Conservation (phyloP, 139 green algal species). For the Micractinium conductrix region DNA sequence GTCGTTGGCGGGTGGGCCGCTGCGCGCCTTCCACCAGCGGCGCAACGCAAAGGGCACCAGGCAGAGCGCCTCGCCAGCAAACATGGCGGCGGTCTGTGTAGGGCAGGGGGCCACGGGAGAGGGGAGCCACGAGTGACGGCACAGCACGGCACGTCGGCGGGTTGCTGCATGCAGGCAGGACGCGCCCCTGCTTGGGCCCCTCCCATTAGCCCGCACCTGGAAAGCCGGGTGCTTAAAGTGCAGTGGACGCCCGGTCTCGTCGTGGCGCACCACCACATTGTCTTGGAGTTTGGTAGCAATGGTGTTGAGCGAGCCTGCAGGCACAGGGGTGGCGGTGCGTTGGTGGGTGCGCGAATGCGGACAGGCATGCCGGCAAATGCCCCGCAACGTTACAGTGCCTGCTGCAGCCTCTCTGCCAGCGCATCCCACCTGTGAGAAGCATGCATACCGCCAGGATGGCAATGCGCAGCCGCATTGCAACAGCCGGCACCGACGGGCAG, state of each 20-base stretch:
- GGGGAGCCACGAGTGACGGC: no score
- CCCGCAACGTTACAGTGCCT: not conserved
- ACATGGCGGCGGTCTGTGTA: constrained; percentile 85
- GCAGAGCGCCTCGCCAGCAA: constrained; percentile 81
- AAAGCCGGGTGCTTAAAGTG: constrained; percentile 81
- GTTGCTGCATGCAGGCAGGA: no score
- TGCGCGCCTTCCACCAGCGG: constrained; percentile 42
- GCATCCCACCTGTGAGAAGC: constrained; percentile 39
- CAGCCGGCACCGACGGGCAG: no score
- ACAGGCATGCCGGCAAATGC: no score
- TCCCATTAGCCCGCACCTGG: constrained; percentile 53
- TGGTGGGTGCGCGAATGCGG: no score
- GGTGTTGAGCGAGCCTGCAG: constrained; percentile 82
- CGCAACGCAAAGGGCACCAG: constrained; percentile 74
- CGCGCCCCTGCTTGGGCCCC: no score
- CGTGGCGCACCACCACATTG: constrained; percentile 59
- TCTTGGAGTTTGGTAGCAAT: constrained; percentile 89
- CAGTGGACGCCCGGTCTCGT: constrained; percentile 47
- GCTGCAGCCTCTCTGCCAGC: not conserved
- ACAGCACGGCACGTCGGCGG: no score
- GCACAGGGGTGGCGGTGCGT: no score
- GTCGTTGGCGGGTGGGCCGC: not conserved
- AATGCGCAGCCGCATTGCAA: constrained; percentile 24
- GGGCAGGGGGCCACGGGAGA: no score
- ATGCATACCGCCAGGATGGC: constrained; percentile 43